Conservation (phyloP, 139 green algal species). For the Coelastrella sp. region DNA sequence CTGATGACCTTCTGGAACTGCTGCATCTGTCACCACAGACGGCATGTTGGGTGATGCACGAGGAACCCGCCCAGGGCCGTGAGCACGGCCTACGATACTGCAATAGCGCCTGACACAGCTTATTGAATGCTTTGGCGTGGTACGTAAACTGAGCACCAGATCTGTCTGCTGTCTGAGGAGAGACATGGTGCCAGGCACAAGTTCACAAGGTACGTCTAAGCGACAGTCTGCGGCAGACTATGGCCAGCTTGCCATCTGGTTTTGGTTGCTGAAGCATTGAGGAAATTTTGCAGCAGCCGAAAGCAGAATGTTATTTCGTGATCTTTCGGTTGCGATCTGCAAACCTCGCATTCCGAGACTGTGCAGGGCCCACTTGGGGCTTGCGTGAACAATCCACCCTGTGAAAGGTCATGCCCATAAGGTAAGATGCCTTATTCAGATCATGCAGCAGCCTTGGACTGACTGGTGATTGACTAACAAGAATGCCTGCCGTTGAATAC, state of each 20-base stretch:
- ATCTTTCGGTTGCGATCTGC: not conserved
- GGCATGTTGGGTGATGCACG: not conserved
- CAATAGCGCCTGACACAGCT: not conserved
- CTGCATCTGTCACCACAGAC: not conserved
- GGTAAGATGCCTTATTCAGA: no score
- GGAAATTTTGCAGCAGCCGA: not conserved
- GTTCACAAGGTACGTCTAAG: no score
- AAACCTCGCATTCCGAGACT: not conserved
- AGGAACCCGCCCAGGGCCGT: not conserved
- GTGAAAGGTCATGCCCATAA: no score
- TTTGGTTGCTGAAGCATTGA: no score
- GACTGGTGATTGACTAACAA: no score
- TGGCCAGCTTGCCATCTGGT: no score
- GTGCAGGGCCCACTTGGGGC: not conserved
- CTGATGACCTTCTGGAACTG: constrained; percentile 68
- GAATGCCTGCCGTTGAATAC: no score
- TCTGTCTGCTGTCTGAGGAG: not conserved
- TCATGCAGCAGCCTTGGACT: no score
- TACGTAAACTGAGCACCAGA: not conserved
- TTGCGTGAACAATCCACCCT: no score
- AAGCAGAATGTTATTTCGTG: not conserved
- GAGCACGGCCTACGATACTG: not conserved
- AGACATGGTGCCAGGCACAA: not conserved
- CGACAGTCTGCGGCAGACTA: no score
- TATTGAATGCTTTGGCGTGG: not conserved